A percentile compares a stretch with the other conserved stretches of the same genome.
Evolutionary conservation across 108 stramenopile species (phyloP).

Genomic region (Thalassiosira profunda): DNA sequence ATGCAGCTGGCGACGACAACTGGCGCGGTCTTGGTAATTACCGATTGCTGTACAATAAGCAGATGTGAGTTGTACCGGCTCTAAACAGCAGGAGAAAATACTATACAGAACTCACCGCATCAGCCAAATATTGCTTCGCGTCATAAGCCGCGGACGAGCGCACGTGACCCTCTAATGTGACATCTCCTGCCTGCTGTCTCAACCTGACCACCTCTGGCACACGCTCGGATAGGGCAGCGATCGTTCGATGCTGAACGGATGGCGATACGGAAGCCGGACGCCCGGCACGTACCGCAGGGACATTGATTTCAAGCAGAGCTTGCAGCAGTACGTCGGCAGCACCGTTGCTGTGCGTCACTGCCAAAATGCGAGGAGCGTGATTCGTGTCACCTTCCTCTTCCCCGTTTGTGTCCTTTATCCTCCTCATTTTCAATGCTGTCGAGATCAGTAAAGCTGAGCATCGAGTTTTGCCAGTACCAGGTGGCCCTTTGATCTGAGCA

Average conservation of each 20-base stretch:
- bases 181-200: slow-evolving; percentile 30
- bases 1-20: slow-evolving; percentile 79
- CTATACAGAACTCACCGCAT: too few species aligned
- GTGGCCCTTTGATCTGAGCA: slow-evolving; percentile 58
- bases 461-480: slow-evolving; percentile 59
- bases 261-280: slow-evolving; percentile 70
- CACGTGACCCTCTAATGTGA: slow-evolving; percentile 9
- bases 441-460: slow-evolving; percentile 61
- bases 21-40: slow-evolving; percentile 51
- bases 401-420: background rate
- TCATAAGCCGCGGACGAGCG: slow-evolving; percentile 40
- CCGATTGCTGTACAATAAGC: too few species aligned
- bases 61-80: too few species aligned
- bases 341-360: slow-evolving; percentile 73
- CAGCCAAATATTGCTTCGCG: slow-evolving; percentile 34
- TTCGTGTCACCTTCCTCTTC: slow-evolving; percentile 2
- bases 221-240: slow-evolving; percentile 60
- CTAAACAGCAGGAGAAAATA: too few species aligned
- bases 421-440: slow-evolving; percentile 48
- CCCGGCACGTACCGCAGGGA: slow-evolving; percentile 72
- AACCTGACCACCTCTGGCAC: slow-evolving; percentile 55
- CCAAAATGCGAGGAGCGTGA: slow-evolving; percentile 57
- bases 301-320: slow-evolving; percentile 63
- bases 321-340: slow-evolving; percentile 78
- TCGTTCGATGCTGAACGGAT: slow-evolving; percentile 59